Percentiles rank a stretch among this genome's conserved stretches.
Conservation (phyloP, 2,329 filamentous ascomycete species). For the Alternaria alternata region DNA sequence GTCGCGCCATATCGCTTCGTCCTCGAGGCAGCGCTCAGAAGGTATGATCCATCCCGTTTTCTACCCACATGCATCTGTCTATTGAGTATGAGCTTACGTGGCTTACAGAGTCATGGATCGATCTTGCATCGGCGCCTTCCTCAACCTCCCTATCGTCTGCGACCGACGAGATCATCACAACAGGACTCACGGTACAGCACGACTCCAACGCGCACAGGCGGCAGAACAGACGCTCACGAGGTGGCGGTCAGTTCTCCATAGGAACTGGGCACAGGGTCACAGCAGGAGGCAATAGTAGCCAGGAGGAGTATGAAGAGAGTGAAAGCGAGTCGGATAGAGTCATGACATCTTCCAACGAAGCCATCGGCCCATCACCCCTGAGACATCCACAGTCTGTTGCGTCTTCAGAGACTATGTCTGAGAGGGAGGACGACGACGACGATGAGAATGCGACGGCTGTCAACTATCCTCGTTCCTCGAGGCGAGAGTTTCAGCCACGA, state of each 20-base stretch:
- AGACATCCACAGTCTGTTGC: constrained; percentile 43
- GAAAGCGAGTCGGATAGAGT: constrained; percentile 85
- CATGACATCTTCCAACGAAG: constrained; percentile 70
- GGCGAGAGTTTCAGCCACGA: constrained; percentile 77
- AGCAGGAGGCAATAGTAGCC: constrained; percentile 75
- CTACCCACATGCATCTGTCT: neutral
- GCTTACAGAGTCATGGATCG: constrained; percentile 90
- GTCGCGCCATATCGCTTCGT: constrained; percentile 25
- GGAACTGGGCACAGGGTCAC: constrained; percentile 52
- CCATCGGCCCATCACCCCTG: constrained; percentile 52
- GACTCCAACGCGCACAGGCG: constrained; percentile 70
- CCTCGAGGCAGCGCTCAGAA: constrained; percentile 40
- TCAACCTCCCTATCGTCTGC: constrained; percentile 88
- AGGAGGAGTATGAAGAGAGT: constrained; percentile 94
- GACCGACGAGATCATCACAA: constrained; percentile 90
- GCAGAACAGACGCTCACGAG: constrained; percentile 54
- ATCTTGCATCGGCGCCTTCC: constrained; percentile 90
- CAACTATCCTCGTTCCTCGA: constrained; percentile 65
- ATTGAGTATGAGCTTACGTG: constrained; percentile 21
- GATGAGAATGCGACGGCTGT: constrained; percentile 85
- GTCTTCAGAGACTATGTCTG: constrained; percentile 50
- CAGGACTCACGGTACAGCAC: constrained; percentile 78
- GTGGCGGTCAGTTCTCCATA: constrained; percentile 41
- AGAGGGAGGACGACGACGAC: constrained; percentile 50
- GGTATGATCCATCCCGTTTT: constrained; percentile 25